Conservation (phyloP, 176 grass and related monocot genomes). For the Ensete ventricosum region DNA sequence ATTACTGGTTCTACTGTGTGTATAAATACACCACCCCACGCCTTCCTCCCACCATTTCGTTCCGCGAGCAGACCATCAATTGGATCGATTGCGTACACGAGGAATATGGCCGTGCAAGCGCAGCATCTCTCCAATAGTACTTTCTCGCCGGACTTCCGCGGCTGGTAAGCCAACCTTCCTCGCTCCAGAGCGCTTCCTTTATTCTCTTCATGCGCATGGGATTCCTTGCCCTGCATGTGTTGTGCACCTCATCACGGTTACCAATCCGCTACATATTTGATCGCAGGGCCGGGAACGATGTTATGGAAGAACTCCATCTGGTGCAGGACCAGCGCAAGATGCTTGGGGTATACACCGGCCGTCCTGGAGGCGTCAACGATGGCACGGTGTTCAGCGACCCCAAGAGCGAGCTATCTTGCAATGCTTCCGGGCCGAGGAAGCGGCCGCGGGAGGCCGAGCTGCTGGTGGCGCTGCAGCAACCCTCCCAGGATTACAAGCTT, state of each 20-base stretch:
- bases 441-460: constrained; percentile 14
- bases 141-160: not conserved
- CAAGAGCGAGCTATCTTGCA: constrained; percentile 48
- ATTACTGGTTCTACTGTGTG: too few species aligned
- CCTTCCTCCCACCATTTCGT: not conserved
- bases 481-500: not conserved
- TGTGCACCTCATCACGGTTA: too few species aligned
- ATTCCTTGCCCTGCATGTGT: too few species aligned
- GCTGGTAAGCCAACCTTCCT: not conserved
- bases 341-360: not conserved
- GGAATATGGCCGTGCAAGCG: constrained; percentile 51
- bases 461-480: constrained; percentile 10
- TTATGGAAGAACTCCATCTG: not conserved
- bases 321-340: not conserved
- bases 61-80: not conserved
- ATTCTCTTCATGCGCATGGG: too few species aligned
- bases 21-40: not conserved
- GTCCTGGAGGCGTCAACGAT: not conserved
- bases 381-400: constrained; percentile 9
- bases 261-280: not conserved
- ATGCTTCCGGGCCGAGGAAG: constrained; percentile 27
- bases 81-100: not conserved
- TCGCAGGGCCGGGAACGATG: not conserved
- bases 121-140: constrained; percentile 18
- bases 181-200: too few species aligned